Base-by-base conservation (phyloP, 192 early-diverging fungal species). In the Chytriomyces sp. region DNA sequence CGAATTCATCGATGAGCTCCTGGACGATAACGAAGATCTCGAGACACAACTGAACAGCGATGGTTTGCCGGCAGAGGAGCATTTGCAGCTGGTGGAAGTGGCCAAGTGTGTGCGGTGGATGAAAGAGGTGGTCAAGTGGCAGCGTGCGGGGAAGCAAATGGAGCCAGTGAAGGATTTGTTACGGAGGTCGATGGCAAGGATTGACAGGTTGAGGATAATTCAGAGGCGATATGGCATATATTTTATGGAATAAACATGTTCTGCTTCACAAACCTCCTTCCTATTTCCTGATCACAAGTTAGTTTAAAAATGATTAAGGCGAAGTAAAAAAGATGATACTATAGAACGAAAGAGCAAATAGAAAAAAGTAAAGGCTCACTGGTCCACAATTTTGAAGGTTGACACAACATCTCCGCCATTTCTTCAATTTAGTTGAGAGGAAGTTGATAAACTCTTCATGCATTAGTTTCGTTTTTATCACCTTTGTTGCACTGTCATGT, bases 161-260 rank as follows among this genome's bases (percentile, higher is more conserved):
- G 76, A 81, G 44, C 69, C 73, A 28, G 71, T 81, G 40, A 78
- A 76, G 52, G 76, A 75, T 56, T 53, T 71, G 41, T 72, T 81
- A 73, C 36, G 79, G 39, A 70, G 25, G 53, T 57, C 59, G 39
- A 81, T 81, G 79, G 73, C 60, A 38, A 81, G 75, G 58, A 81
- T 81, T 64, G 79, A 81, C 28, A 30, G 53, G 39, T 81, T 77
- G 52, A n/a, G 79, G 25, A 58, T 53, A 2, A 34, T 81, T 26
- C 79, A 81, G 73, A 52, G 73, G 62, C 41, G 58, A 12, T 66
- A 58, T 39, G 63, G 63, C 19, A 39, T 74, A 7, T 40, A 53
- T 19, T 74, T 74, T 67, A 74, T 74, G 73, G 73, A 74, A 22
- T 74, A 55, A 66, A 66, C 54, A 22, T 56, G 22, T 22, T 56